Base-by-base conservation (phyloP, 176 grass and related monocot species). In the Bromus sterilis region DNA sequence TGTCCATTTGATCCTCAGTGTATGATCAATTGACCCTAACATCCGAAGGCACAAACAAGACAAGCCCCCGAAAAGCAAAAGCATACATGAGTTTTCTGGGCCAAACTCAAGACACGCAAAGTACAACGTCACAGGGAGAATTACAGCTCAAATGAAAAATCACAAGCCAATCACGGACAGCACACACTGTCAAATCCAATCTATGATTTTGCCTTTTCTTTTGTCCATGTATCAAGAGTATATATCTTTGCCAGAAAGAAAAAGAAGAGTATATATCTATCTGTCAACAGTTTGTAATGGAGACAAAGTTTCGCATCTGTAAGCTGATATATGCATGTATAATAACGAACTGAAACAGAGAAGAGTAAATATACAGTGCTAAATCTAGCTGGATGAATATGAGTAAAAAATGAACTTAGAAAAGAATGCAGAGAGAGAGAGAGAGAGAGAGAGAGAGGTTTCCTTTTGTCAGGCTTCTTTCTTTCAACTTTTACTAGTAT, bases 391-490 rank as follows among this genome's bases (percentile, higher is more conserved):
- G 76, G 77, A 84, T 58, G 78, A 79, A 66, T 74, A 66, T 46
- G 71, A 41, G 72, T 67, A 4, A 80, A 80, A 59, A 82, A 90
- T 82, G 26, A 88, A 75, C 46, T 82, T 67, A 72, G 44, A 74
- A 93, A 89, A 87, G 71, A 94, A 89, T 78, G 82, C 39, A 82
- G 80, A 73, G 84, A 83, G 78, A 87, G 74, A 78, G 26, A 61
- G 48, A 84, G 49, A 76, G 82, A 64, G 80, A 85, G 72, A 84
- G 73, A 83, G 26, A 46, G 46, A 76, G 44, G 9, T n/a, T 36
- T 84, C 81, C 63, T 56, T 86, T 86, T 67, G 74, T 86, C 88
- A 89, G 70, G 84, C 78, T 80, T 93, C 84, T 90, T 78, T 80
- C 51, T 85, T 93, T 78, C 84, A 85, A 82, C 77, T 85, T 83